Evolutionary conservation across 495 filamentous ascomycete genomes (phyloP).

Genomic region (Lasiosphaeris hirsuta): DNA sequence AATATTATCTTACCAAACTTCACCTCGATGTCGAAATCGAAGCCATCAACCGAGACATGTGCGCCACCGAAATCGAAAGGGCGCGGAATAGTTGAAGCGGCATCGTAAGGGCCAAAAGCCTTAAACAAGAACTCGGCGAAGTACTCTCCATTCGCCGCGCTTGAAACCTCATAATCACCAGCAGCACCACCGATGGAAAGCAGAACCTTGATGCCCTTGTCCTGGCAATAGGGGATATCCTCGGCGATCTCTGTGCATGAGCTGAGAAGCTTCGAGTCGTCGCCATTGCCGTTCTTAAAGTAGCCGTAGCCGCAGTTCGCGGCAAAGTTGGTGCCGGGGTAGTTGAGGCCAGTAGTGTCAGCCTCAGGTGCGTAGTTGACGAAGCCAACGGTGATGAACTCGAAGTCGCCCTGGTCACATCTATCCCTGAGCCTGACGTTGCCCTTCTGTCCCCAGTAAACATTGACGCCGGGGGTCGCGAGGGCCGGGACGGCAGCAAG

Average conservation of each 20-base stretch:
- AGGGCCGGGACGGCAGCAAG: slow-evolving; percentile 30
- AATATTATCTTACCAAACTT: slow-evolving; percentile 28
- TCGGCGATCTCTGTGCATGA: slow-evolving; percentile 39
- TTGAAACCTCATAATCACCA: slow-evolving; percentile 45
- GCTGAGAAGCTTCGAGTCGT: slow-evolving; percentile 35
- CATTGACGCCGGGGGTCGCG: slow-evolving; percentile 31
- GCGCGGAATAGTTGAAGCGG: slow-evolving; percentile 40
- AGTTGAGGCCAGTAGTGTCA: slow-evolving; percentile 28
- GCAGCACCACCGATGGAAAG: slow-evolving; percentile 58
- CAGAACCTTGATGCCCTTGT: slow-evolving; percentile 60
- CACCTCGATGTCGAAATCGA: slow-evolving; percentile 64
- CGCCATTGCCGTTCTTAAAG: slow-evolving; percentile 29
- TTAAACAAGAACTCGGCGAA: slow-evolving; percentile 64
- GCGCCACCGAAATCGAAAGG: slow-evolving; percentile 53
- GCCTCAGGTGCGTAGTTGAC: slow-evolving; percentile 40
- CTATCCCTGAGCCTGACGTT: slow-evolving; percentile 23
- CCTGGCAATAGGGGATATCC: slow-evolving; percentile 62
- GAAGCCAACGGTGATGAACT: slow-evolving; percentile 42
- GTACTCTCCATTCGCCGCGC: slow-evolving; percentile 44
- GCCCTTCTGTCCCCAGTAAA: slow-evolving; percentile 37
- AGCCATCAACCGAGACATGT: slow-evolving; percentile 57
- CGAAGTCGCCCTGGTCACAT: slow-evolving; percentile 34
- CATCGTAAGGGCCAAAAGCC: slow-evolving; percentile 57
- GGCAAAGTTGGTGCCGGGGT: slow-evolving; percentile 42
- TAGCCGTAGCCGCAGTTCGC: slow-evolving; percentile 11